Evolutionary conservation across 1,139 yeast genomes (phyloP).

Genomic region (Magnusiomyces clavatus): DNA sequence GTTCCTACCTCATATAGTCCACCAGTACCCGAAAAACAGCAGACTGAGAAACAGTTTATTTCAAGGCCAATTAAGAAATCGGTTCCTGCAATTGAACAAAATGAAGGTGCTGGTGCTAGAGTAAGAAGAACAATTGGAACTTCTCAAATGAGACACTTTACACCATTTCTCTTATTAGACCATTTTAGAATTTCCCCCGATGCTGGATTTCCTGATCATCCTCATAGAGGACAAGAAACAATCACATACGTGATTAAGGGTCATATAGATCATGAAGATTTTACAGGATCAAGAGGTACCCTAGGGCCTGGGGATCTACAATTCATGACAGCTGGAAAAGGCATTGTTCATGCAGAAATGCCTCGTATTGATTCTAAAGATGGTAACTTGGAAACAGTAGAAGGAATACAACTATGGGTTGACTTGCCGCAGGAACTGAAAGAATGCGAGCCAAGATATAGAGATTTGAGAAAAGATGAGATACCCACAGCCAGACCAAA

Average conservation of each 20-base stretch:
- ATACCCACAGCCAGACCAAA: slow-evolving; percentile 68
- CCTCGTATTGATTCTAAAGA: slow-evolving; percentile 55
- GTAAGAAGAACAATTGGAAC: slow-evolving; percentile 81
- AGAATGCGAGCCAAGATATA: slow-evolving; percentile 65
- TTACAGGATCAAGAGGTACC: slow-evolving; percentile 76
- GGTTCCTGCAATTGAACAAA: slow-evolving; percentile 61
- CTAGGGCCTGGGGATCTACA: slow-evolving; percentile 81
- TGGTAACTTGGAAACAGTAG: slow-evolving; percentile 30
- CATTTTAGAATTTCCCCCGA: slow-evolving; percentile 56
- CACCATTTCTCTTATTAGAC: slow-evolving; percentile 81
- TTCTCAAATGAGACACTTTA: slow-evolving; percentile 56
- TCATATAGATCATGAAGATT: slow-evolving; percentile 83
- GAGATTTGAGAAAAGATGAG: slow-evolving; percentile 66
- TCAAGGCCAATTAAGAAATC: slow-evolving; percentile 51
- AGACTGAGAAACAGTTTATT: slow-evolving; percentile 7
- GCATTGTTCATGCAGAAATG: slow-evolving; percentile 81
- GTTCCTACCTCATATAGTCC: no score
- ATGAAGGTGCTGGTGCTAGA: slow-evolving; percentile 83
- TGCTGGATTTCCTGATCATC: slow-evolving; percentile 91
- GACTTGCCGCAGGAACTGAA: slow-evolving; percentile 71
- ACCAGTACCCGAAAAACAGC: no score
- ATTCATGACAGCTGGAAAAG: slow-evolving; percentile 93
- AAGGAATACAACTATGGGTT: slow-evolving; percentile 88
- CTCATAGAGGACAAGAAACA: slow-evolving; percentile 89
- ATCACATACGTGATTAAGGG: slow-evolving; percentile 70